phyloP scores from a whole-genome alignment of 208 protist species.

The Trichomonas tenax region DNA sequence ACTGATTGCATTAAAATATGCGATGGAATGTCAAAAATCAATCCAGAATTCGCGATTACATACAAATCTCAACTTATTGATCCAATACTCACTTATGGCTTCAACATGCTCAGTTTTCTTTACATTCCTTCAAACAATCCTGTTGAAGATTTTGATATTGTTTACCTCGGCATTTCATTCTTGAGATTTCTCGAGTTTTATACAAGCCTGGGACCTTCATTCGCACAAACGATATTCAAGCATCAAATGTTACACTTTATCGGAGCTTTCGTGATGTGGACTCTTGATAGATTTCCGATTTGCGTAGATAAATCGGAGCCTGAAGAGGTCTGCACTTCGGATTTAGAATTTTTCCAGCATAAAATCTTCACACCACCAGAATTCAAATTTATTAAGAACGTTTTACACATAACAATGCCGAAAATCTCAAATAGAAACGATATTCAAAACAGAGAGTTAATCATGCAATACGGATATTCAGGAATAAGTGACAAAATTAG shows the following conservation, averaged over 20 bases:
- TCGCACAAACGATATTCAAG: neutral
- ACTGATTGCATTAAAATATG: neutral
- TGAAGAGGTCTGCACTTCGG: neutral
- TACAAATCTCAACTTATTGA: neutral
- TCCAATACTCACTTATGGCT: neutral
- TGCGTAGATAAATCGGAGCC: neutral
- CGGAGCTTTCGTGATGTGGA: neutral
- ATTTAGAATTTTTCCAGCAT: neutral
- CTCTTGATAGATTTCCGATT: neutral
- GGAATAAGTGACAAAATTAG: neutral
- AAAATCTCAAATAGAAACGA: neutral
- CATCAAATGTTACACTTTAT: constrained; percentile 20
- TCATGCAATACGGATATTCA: neutral
- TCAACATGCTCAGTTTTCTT: constrained; percentile 12
- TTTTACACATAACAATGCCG: neutral
- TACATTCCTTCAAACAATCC: neutral
- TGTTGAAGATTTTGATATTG: neutral
- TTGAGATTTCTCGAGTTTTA: neutral
- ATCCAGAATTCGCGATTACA: neutral
- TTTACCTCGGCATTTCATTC: neutral
- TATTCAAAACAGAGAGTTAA: neutral
- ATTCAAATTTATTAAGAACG: neutral
- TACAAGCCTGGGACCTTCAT: neutral
- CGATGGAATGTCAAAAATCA: neutral
- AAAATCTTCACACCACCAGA: neutral